These are phyloP conservation scores for Zoysia pacifica DNA, from an alignment of 176 grass and related monocot species.

Conservation along the genomic window DNA sequence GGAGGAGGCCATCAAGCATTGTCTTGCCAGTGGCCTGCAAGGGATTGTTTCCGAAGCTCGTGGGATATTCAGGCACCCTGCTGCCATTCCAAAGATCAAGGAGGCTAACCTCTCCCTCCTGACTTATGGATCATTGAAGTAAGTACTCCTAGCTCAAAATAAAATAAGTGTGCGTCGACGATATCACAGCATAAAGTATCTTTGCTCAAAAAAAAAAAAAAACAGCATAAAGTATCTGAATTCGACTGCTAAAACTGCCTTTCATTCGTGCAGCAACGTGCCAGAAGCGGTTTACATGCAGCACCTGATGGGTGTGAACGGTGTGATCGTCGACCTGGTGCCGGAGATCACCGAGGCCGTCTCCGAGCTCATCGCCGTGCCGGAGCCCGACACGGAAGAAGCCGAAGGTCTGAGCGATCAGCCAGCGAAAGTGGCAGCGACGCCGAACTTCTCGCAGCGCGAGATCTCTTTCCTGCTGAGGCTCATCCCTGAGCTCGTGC, in stretches of 20 bases:
- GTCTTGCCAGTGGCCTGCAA: conserved; percentile 60
- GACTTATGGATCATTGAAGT: conserved; percentile 88
- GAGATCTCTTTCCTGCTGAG: conserved; percentile 87
- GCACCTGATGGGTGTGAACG: conserved; percentile 82
- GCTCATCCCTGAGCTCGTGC: conserved; percentile 87
- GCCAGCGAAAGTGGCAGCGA: not conserved
- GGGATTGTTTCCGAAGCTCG: conserved; percentile 87
- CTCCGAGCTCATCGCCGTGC: conserved; percentile 41
- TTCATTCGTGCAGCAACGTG: conserved; percentile 65
- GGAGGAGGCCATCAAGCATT: conserved; percentile 79
- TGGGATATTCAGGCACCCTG: conserved; percentile 67
- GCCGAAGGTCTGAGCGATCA: conserved; percentile 8
- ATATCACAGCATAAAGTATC: not conserved
- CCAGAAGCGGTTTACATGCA: conserved; percentile 91
- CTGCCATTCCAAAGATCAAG: conserved; percentile 69
- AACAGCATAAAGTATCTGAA: not conserved
- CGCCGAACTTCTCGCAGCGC: conserved; percentile 65
- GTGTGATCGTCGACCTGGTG: conserved; percentile 87
- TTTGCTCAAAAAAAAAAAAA: too few relatives aligned
- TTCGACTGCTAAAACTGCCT: not conserved
- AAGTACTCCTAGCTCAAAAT: conserved; percentile 5
- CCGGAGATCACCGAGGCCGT: conserved; percentile 76
- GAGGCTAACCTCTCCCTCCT: conserved; percentile 74
- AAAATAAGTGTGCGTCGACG: not conserved
- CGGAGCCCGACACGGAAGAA: conserved; percentile 1